These are phyloP conservation scores for Stropharia rugosoannulata DNA, from an alignment of 768 basidiomycete species.

Conservation along the genomic window DNA sequence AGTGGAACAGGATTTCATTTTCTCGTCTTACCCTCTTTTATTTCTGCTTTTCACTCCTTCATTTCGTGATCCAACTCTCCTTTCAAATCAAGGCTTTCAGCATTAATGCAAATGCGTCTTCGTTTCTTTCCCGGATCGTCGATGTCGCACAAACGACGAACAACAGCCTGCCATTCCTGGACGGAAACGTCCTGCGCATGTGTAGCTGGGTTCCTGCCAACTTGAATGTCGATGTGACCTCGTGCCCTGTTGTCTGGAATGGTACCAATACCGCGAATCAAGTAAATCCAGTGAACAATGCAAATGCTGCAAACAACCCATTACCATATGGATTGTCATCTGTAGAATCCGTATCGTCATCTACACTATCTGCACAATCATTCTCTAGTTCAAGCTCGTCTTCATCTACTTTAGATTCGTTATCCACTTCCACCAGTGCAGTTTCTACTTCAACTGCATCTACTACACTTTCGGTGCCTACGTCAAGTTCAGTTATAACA, in stretches of 20 bases:
- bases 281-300: constrained; percentile 4
- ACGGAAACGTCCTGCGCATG: constrained; percentile 47
- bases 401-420: constrained; percentile 3
- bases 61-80: constrained; percentile 66
- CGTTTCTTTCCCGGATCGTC: constrained; percentile 51
- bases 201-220: constrained; percentile 54
- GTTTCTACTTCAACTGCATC: not conserved
- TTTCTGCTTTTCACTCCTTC: constrained; percentile 62
- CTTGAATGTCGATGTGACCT: constrained; percentile 31
- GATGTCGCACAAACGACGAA: constrained; percentile 45
- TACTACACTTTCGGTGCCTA: not conserved
- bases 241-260: constrained; percentile 60
- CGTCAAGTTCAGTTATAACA: not conserved
- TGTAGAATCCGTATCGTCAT: not conserved
- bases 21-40: constrained; percentile 66
- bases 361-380: not conserved
- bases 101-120: constrained; percentile 59
- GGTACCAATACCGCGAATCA: constrained; percentile 24
- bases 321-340: not conserved
- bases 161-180: constrained; percentile 51
- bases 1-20: constrained; percentile 74
- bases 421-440: constrained; percentile 1
- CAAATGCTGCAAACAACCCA: not conserved
- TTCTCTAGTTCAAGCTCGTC: constrained; percentile 4
- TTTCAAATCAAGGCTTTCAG: constrained; percentile 68